phyloP scores from a whole-genome alignment of 1,284 basidiomycete species.

The Trametes versicolor region DNA sequence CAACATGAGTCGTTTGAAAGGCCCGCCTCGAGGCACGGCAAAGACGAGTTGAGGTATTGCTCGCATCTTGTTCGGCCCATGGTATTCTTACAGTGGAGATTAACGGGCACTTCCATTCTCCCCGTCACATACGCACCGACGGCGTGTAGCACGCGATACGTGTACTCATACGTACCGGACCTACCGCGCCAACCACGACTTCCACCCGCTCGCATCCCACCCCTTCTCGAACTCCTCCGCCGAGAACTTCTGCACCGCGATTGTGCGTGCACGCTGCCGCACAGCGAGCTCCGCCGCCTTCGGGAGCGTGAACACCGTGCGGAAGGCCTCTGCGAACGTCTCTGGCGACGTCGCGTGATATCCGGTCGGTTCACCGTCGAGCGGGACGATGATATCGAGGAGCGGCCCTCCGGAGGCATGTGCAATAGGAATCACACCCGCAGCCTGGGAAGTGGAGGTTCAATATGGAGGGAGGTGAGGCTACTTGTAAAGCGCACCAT shows the following conservation, averaged over 20 bases:
- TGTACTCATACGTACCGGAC: conserved; percentile 14
- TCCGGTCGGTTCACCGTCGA: conserved; percentile 76
- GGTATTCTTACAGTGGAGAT: not conserved
- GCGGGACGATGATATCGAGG: conserved; percentile 90
- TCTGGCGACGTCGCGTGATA: conserved; percentile 82
- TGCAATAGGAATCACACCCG: conserved; percentile 91
- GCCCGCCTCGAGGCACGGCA: not conserved
- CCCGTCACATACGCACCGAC: not conserved
- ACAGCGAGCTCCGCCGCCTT: conserved; percentile 66
- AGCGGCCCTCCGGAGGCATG: conserved; percentile 95
- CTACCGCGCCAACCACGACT: conserved; percentile 44
- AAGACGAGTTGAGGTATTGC: not conserved
- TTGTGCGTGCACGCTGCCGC: conserved; percentile 73
- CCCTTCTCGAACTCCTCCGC: conserved; percentile 80
- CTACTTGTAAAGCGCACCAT: conserved; percentile 90
- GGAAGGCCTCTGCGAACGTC: conserved; percentile 78
- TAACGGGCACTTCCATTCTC: conserved; percentile 5
- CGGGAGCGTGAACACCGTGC: conserved; percentile 71
- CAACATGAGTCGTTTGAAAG: no score
- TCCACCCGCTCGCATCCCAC: conserved; percentile 77
- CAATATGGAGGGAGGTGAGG: conserved; percentile 17
- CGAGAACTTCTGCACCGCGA: conserved; percentile 80
- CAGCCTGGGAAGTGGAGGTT: conserved; percentile 65
- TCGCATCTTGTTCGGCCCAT: not conserved
- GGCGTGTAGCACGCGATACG: not conserved